phyloP scores from a whole-genome alignment of 768 basidiomycete species.

The Harrya chromipes region DNA sequence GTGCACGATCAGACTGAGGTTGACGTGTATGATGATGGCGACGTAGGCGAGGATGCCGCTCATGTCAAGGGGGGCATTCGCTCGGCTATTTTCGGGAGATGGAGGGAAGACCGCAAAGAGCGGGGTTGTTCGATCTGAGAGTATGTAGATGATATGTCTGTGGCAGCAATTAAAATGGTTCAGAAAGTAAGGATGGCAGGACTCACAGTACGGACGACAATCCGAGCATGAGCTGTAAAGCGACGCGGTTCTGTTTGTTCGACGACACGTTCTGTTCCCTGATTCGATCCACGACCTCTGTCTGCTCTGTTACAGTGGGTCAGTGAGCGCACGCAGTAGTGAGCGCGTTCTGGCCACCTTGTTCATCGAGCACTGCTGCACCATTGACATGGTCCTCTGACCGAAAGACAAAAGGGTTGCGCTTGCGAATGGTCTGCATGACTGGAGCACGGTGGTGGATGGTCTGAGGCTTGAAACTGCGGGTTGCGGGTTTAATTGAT shows the following conservation, averaged over 20 bases:
- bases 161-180: not conserved
- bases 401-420: conserved; percentile 42
- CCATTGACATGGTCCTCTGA: conserved; percentile 33
- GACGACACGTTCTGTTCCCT: conserved; percentile 42
- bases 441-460: not conserved
- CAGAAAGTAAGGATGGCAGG: not conserved
- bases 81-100: conserved; percentile 4
- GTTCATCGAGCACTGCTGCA: conserved; percentile 46
- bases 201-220: conserved; percentile 48
- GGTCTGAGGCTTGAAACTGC: not conserved
- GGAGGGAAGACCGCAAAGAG: conserved; percentile 43
- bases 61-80: conserved; percentile 39
- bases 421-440: conserved; percentile 39
- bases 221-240: conserved; percentile 40
- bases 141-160: conserved; percentile 50
- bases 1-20: conserved; percentile 44
- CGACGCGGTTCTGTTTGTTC: conserved; percentile 39
- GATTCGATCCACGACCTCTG: conserved; percentile 50
- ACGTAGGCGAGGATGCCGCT: conserved; percentile 45
- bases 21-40: conserved; percentile 49
- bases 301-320: conserved; percentile 48
- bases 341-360: conserved; percentile 34
- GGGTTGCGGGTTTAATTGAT: not conserved
- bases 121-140: conserved; percentile 46
- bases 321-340: not conserved